Conservation (phyloP, 805 yeast genomes). For the Candida easanensis region DNA sequence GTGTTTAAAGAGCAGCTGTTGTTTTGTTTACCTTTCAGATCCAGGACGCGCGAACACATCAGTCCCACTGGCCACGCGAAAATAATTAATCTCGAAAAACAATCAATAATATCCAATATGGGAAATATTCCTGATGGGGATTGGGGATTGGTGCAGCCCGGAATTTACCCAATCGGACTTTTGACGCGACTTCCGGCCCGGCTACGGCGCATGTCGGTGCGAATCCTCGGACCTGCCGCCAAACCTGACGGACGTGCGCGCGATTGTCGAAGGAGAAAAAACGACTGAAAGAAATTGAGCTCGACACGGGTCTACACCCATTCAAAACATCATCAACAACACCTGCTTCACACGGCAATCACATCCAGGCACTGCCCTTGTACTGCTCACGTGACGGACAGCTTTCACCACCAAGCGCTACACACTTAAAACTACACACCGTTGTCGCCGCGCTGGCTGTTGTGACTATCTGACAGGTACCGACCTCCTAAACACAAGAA, state of each 20-base stretch:
- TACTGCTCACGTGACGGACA: neutral
- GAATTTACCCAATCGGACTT: neutral
- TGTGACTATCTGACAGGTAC: neutral
- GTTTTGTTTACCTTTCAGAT: conserved; percentile 1
- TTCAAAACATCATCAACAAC: neutral
- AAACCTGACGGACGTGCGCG: conserved; percentile 1
- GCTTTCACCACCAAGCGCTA: neutral
- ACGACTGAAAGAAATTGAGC: conserved; percentile 1
- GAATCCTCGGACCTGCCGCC: neutral
- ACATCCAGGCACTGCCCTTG: neutral
- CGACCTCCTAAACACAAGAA: neutral
- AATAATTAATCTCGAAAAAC: neutral
- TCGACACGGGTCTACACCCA: neutral
- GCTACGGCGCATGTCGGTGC: neutral
- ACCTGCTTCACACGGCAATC: neutral
- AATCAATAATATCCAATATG: neutral
- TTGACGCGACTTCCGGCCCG: neutral
- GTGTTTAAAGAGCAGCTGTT: neutral
- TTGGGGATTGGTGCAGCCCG: neutral
- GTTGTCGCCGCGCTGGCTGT: conserved; percentile 1
- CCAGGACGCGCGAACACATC: neutral
- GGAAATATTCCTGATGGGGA: neutral
- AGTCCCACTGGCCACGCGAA: too few species aligned
- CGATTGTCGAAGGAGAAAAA: conserved; percentile 12
- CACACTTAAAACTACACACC: neutral